Percentiles rank a stretch among this genome's conserved stretches.
These are phyloP conservation scores for Cicer pinnatifidum DNA, from an alignment of 306 rosid genomes.

Conservation along the genomic window DNA sequence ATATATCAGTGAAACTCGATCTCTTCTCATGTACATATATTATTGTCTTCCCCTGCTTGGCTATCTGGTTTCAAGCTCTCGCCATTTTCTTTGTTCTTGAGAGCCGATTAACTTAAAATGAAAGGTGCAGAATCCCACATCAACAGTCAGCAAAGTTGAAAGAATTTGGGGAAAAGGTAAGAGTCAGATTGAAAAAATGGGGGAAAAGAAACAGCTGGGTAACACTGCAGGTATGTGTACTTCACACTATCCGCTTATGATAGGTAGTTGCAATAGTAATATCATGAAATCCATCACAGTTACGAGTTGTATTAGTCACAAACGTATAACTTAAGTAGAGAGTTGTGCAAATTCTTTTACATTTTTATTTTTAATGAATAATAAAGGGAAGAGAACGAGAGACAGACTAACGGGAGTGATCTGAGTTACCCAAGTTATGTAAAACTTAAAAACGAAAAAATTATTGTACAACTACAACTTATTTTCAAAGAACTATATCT, in stretches of 20 bases:
- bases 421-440: neutral
- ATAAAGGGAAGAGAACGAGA: neutral
- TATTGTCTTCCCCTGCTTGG: neutral
- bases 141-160: neutral
- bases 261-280: neutral
- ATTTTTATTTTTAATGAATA: neutral
- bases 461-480: conserved; percentile 55
- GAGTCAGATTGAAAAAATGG: neutral
- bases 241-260: neutral
- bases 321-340: neutral
- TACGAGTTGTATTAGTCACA: neutral
- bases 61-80: neutral
- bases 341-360: neutral
- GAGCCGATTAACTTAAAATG: neutral
- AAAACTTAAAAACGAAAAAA: neutral
- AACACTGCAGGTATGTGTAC: neutral
- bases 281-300: neutral
- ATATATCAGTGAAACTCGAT: too few relatives aligned
- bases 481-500: conserved; percentile 48
- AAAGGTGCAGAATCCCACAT: neutral
- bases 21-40: too few relatives aligned
- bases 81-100: neutral
- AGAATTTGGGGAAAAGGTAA: neutral
- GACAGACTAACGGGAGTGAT: neutral
- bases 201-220: neutral